Percentiles rank a stretch among this genome's conserved stretches.
Evolutionary conservation across 2,329 filamentous ascomycete genomes (phyloP).

Genomic region (Fusarium sp.): DNA sequence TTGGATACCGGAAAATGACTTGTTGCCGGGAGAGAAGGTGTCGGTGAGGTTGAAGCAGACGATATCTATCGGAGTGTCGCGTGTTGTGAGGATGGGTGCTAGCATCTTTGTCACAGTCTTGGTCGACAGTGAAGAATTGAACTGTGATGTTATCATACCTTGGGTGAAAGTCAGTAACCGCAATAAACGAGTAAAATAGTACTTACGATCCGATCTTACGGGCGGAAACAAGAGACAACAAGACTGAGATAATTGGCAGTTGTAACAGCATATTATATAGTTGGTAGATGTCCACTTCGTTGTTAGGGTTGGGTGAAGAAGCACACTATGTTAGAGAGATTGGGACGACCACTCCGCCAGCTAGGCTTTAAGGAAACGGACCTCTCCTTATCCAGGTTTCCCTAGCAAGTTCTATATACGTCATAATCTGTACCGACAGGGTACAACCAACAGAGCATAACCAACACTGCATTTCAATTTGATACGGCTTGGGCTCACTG

Average conservation of each 20-base stretch:
- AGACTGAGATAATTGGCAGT: accelerated
- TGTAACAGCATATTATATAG: neutral
- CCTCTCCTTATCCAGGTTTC: accelerated
- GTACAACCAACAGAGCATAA: neutral
- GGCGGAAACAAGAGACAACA: neutral
- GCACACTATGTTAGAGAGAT: too few relatives aligned
- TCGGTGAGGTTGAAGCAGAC: neutral
- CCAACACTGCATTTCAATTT: neutral
- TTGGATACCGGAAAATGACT: neutral
- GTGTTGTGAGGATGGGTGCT: neutral
- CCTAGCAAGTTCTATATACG: accelerated
- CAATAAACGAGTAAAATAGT: too few relatives aligned
- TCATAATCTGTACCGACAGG: neutral
- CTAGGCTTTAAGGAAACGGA: too few relatives aligned
- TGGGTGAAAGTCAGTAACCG: neutral
- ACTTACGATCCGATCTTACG: neutral
- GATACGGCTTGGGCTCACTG: neutral
- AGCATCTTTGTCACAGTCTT: neutral
- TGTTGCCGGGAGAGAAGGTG: neutral
- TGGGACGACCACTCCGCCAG: too few relatives aligned
- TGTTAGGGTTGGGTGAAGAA: too few relatives aligned
- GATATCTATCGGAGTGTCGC: accelerated
- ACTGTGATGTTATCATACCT: neutral
- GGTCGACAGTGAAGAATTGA: neutral
- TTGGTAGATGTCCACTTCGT: too few relatives aligned